phyloP scores from a whole-genome alignment of 2,329 filamentous ascomycete species.

The Aspergillus candidus region DNA sequence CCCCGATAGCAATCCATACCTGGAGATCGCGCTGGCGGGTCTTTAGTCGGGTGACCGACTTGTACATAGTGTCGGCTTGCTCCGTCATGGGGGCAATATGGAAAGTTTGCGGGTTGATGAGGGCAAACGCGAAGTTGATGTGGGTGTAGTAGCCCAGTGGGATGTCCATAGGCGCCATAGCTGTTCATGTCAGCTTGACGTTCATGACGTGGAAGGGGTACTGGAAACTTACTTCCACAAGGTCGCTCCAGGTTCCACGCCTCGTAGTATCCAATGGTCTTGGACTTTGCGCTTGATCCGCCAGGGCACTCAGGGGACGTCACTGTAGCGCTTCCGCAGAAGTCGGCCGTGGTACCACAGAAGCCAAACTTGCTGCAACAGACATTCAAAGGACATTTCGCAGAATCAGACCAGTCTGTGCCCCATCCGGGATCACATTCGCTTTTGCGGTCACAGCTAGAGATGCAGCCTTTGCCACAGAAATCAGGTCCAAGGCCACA shows the following conservation, averaged over 20 bases:
- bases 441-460: not conserved
- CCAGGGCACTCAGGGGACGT: slow-evolving; percentile 6
- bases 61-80: slow-evolving; percentile 12
- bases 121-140: slow-evolving; percentile 39
- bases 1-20: slow-evolving; percentile 22
- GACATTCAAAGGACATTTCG: slow-evolving; percentile 26
- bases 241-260: slow-evolving; percentile 20
- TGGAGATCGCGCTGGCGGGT: slow-evolving; percentile 9
- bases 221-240: slow-evolving; percentile 13
- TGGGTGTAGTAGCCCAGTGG: slow-evolving; percentile 21
- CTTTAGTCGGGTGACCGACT: slow-evolving; percentile 31
- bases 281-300: slow-evolving; percentile 2
- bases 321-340: slow-evolving; percentile 7
- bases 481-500: slow-evolving; percentile 11
- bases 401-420: slow-evolving; percentile 7
- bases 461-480: not conserved
- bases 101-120: slow-evolving; percentile 36
- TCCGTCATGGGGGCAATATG: slow-evolving; percentile 21
- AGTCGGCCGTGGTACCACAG: slow-evolving; percentile 10
- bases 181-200: not conserved
- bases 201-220: not conserved
- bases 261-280: slow-evolving; percentile 34
- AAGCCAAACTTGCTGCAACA: slow-evolving; percentile 23
- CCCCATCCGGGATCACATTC: slow-evolving; percentile 20
- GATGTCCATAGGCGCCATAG: slow-evolving; percentile 14